Base-by-base conservation (phyloP, 169 alveolate genomes). In the Plasmodium billcollinsi region DNA sequence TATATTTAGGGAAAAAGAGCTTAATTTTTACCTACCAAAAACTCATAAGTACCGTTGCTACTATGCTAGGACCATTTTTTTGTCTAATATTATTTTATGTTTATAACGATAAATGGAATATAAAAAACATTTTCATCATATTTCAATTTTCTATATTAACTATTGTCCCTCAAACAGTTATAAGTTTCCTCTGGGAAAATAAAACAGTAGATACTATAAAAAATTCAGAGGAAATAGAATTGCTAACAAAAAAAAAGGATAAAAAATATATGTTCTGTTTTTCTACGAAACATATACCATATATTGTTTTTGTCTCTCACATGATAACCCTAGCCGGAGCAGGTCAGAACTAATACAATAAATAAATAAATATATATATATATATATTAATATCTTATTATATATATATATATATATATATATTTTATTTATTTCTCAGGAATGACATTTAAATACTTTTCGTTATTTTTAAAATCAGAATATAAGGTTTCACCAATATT, bases 281-380 rank as follows among this genome's bases (percentile, higher is more conserved):
- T 39, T 63, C 74, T 45, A 63, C 89, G 9, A 63, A 56, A 49
- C 89, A 76, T 63, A 66, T 76, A 24, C 89, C 89, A 18, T 76
- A 76, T 70, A 76, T 76, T 65, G 89, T 76, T 76, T 76, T 76
- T 69, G 59, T 76, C 24, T 76, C 89, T 8, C 89, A 76, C 45
- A 76, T 76, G 18, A 76, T 76, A 47, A 76, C 89, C 66, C 56
- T 76, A 15, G 89, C 89, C 2, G 89, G 89, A 24, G 89, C 89
- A 65, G 89, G 89, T 76, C 18, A 18, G 15, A 18, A 59, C 39
- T 14, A 8, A 61, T 18, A 20, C 2, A 61, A 20, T n/a, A 20
- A n/a, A 61, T n/a, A 61, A 18, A 9, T 61, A 15, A 3, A 61
- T 18, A 61, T 18, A 52, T 52, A 54, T 54, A 54, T 54, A 54